A percentile compares a stretch with the other conserved stretches of the same genome.
Evolutionary conservation across 306 rosid genomes (phyloP).

Genomic region (Trifolium subterraneum): DNA sequence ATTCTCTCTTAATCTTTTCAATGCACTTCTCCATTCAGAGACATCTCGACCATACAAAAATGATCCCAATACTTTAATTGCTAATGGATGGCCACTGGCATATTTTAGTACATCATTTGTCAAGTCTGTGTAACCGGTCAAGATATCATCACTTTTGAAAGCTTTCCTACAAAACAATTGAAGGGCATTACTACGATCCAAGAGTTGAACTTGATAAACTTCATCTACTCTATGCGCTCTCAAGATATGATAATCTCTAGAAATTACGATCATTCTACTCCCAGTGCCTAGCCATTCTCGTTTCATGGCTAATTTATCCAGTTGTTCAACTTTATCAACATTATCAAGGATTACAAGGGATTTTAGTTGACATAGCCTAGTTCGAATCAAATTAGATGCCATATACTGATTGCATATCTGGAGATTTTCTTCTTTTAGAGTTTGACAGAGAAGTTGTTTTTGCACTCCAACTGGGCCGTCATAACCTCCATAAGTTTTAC

Average conservation of each 20-base stretch:
- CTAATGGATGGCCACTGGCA: not conserved
- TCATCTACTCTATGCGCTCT: not conserved
- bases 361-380: not conserved
- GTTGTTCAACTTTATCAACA: not conserved
- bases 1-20: conserved; percentile 7
- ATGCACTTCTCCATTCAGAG: conserved; percentile 36
- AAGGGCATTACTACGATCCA: not conserved
- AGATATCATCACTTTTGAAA: not conserved
- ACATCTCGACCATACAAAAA: conserved; percentile 16
- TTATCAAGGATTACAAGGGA: conserved; percentile 32
- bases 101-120: not conserved
- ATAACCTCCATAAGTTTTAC: not conserved
- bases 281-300: conserved; percentile 23
- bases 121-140: not conserved
- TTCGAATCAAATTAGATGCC: conserved; percentile 3
- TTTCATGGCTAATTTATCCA: conserved; percentile 1
- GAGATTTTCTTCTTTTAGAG: not conserved
- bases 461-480: conserved; percentile 11
- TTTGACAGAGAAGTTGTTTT: conserved; percentile 33
- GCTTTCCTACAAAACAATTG: not conserved
- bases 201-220: conserved; percentile 19
- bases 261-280: conserved; percentile 26
- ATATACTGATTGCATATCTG: not conserved
- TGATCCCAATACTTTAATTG: conserved; percentile 29
- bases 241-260: conserved; percentile 31